phyloP scores from a whole-genome alignment of 306 rosid genomes.

The Sechiopsis laciniata region DNA sequence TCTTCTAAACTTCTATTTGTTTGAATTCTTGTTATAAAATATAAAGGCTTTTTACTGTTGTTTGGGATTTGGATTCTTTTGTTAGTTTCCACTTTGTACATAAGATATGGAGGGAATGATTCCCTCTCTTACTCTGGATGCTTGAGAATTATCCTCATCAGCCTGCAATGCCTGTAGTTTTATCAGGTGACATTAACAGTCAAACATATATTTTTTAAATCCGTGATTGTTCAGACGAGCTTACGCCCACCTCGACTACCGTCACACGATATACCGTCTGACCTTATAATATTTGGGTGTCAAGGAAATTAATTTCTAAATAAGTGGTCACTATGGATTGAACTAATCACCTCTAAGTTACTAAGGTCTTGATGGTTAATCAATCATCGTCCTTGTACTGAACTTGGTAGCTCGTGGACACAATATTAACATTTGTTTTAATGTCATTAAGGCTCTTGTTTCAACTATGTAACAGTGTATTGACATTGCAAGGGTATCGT shows the following conservation, averaged over 20 bases:
- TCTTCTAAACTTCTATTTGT: neutral
- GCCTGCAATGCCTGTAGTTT: neutral
- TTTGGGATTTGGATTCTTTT: neutral
- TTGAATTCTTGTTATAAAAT: neutral
- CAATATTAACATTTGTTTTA: neutral
- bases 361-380: too few species aligned
- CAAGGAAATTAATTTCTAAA: too few species aligned
- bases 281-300: too few species aligned
- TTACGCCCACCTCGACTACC: too few species aligned
- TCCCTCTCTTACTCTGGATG: neutral
- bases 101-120: neutral
- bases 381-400: too few species aligned
- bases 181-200: neutral
- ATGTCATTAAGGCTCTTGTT: neutral
- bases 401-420: neutral
- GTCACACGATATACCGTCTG: too few species aligned
- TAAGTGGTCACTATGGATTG: too few species aligned
- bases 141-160: neutral
- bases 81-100: slow-evolving; percentile 1
- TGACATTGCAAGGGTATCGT: neutral
- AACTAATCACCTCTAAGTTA: too few species aligned
- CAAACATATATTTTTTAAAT: neutral
- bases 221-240: too few species aligned
- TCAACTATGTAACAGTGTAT: neutral
- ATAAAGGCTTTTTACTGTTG: neutral